Evolutionary conservation across 1,284 basidiomycete species (phyloP).

Genomic region (Uromyces viciae-fabae): DNA sequence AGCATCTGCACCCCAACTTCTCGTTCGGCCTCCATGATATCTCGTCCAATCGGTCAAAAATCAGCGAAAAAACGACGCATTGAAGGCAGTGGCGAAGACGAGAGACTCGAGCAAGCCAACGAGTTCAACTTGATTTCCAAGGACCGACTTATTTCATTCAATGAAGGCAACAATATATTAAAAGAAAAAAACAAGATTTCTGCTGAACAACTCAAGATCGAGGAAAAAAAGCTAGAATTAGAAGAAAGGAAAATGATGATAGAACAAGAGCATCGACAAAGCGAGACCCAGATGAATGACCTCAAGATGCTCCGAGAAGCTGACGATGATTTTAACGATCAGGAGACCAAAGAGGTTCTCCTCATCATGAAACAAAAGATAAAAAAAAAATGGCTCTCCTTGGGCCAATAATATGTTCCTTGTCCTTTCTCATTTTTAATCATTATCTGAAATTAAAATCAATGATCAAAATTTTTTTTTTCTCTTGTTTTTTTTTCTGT

Average conservation of each 20-base stretch:
- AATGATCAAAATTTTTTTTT: too few species aligned
- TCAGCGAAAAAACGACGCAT: constrained; percentile 10
- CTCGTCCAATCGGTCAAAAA: not conserved
- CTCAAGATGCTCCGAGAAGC: not conserved
- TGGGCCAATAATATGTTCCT: not conserved
- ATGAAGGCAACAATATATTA: not conserved
- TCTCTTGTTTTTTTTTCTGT: too few species aligned
- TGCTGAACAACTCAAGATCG: not conserved
- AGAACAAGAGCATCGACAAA: not conserved
- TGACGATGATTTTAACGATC: not conserved
- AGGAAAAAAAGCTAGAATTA: not conserved
- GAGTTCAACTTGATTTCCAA: not conserved
- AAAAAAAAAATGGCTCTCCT: not conserved
- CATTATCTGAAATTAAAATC: not conserved
- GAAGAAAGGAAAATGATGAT: not conserved
- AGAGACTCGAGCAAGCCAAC: not conserved
- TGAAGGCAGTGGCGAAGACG: not conserved
- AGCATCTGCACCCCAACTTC: not conserved
- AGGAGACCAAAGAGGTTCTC: not conserved
- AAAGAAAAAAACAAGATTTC: not conserved
- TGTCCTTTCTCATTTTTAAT: not conserved
- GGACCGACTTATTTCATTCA: not conserved
- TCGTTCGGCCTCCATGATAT: not conserved
- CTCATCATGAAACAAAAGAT: not conserved
- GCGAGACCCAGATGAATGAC: not conserved